phyloP scores from a whole-genome alignment of 495 filamentous ascomycete genomes.

The Astrocystis sublimbata region DNA sequence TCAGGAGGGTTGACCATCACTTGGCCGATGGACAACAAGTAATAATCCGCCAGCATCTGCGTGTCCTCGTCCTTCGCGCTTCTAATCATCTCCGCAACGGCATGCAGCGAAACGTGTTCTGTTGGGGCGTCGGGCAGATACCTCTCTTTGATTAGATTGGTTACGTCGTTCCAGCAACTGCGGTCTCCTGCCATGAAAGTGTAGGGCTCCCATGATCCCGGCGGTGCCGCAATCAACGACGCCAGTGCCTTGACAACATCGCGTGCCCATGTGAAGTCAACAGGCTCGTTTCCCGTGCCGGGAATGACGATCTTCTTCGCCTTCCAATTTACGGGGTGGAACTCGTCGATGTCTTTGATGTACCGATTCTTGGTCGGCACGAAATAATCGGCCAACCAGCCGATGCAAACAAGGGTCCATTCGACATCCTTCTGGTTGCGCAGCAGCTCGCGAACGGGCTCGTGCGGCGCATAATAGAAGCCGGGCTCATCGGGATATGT shows the following conservation, averaged over 20 bases:
- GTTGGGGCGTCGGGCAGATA: not conserved
- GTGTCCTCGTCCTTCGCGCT: constrained; percentile 1
- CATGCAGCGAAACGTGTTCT: not conserved
- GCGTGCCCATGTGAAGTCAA: constrained; percentile 8
- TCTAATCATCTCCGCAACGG: constrained; percentile 3
- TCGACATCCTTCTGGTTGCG: not conserved
- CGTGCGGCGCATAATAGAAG: not conserved
- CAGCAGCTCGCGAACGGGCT: constrained; percentile 1
- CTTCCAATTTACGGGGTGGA: constrained; percentile 3
- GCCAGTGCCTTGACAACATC: not conserved
- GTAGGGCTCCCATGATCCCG: not conserved
- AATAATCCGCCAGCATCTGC: not conserved
- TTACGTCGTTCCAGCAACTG: constrained; percentile 2
- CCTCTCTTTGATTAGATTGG: not conserved
- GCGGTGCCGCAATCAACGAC: not conserved
- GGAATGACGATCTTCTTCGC: not conserved
- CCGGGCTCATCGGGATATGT: not conserved
- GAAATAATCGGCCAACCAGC: constrained; percentile 7
- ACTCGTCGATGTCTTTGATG: not conserved
- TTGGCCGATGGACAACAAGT: constrained; percentile 2
- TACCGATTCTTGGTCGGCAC: constrained; percentile 1
- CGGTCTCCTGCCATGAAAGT: constrained; percentile 4
- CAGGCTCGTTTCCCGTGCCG: constrained; percentile 1
- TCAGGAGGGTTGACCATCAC: not conserved
- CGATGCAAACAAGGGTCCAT: constrained; percentile 5